These are phyloP conservation scores for Quercus suber DNA, from an alignment of 306 rosid species.

Conservation along the genomic window DNA sequence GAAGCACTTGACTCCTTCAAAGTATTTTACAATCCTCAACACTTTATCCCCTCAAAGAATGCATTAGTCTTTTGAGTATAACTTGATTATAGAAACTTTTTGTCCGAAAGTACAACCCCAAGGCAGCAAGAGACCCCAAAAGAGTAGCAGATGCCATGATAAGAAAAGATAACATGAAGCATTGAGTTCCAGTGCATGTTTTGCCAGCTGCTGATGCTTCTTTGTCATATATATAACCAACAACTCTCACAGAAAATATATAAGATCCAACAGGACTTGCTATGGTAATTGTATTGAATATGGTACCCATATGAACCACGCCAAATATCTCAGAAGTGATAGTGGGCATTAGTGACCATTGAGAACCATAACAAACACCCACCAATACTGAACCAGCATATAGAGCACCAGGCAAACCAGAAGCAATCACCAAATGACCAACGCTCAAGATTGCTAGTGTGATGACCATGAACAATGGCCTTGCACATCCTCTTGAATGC, in stretches of 20 bases:
- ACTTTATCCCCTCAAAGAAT: conserved; percentile 10
- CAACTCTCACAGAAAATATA: conserved; percentile 1
- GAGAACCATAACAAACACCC: conserved; percentile 8
- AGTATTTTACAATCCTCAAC: neutral
- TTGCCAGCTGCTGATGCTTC: conserved; percentile 29
- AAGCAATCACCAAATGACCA: conserved; percentile 2
- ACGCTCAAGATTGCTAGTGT: neutral
- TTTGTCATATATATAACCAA: conserved; percentile 23
- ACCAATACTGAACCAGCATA: conserved; percentile 1
- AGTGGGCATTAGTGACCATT: neutral
- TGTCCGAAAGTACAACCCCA: conserved; percentile 52
- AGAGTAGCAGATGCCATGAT: conserved; percentile 53
- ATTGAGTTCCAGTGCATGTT: conserved; percentile 45
- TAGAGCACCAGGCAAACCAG: conserved; percentile 4
- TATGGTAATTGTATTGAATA: conserved; percentile 1
- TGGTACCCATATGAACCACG: neutral
- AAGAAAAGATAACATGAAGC: conserved; percentile 51
- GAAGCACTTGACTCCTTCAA: neutral
- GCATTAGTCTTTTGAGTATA: conserved; percentile 29
- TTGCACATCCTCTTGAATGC: neutral
- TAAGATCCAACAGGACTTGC: conserved; percentile 2
- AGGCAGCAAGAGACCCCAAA: conserved; percentile 50
- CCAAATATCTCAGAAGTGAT: conserved; percentile 5
- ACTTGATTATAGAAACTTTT: conserved; percentile 43
- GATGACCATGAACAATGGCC: conserved; percentile 3